Base-by-base conservation (phyloP, 2,329 filamentous ascomycete species). In the Ceratocystis alfenasii region DNA sequence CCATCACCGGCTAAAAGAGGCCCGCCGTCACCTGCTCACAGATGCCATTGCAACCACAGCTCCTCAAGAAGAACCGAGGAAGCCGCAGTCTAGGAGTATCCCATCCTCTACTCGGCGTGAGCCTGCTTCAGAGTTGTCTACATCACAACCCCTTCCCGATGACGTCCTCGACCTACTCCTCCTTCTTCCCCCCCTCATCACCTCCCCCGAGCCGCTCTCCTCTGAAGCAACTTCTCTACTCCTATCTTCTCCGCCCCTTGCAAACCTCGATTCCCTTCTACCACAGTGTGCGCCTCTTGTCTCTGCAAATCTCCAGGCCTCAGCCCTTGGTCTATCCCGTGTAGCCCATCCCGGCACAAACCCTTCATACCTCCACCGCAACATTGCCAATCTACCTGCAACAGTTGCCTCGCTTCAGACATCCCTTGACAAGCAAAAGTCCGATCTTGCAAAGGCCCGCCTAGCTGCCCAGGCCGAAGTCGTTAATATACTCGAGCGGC, bases 351-450 rank as follows among this genome's bases (percentile, higher is more conserved):
- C 79, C 0, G 74, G 74, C 17, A 82, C 79, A 0, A 82, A 82
- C 72, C 76, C 81, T 0, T 81, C 81, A 22, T 83, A 78, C 70
- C 74, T 85, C n/a, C 83, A 86, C 74, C 82, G 83, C 22, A 73
- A 77, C 28, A 79, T 86, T 62, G 76, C 82, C 0, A 74, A 76
- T 20, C 75, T 87, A 1, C 74, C 79, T 0, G 68, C 73, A 1
- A 73, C 76, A 28, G 72, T 79, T 20, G 69, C 73, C 3, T 67
- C 74, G 1, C 76, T 83, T 1, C 71, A 70, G n/a, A 44, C 71
- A 12, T 68, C 73, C 2, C 70, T 79, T 3, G 66, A 71, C 1
- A 68, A 70, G 2, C 70, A 74, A 1, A 73, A 74, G 33, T 65
- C 69, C 2, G 65, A 71, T 1, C 74, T 84, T 5, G 72, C 75